Conservation (phyloP, 768 basidiomycete species). For the Amanita phalloides region DNA sequence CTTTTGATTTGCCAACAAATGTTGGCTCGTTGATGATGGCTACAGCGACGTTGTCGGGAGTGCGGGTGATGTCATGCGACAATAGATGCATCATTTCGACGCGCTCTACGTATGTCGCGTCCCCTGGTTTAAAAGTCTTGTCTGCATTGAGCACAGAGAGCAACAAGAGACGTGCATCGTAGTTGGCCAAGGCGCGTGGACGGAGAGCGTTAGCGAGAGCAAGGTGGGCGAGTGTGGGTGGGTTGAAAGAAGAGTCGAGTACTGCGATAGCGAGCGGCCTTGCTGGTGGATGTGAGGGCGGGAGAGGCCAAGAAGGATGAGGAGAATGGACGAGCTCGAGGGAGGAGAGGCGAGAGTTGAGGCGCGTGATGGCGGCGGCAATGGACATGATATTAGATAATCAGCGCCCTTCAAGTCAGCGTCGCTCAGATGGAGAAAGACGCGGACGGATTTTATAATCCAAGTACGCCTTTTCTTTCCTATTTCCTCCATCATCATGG, state of each 20-base stretch:
- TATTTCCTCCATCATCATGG: background rate
- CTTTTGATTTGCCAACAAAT: slow-evolving; percentile 71
- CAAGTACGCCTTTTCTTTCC: slow-evolving; percentile 25
- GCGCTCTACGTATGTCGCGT: slow-evolving; percentile 69
- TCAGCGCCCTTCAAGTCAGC: background rate
- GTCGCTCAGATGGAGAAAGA: slow-evolving; percentile 50
- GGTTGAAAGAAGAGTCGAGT: slow-evolving; percentile 92
- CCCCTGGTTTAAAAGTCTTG: slow-evolving; percentile 58
- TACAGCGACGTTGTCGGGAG: slow-evolving; percentile 49
- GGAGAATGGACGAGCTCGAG: slow-evolving; percentile 46
- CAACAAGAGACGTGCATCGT: slow-evolving; percentile 68
- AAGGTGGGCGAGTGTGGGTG: slow-evolving; percentile 79
- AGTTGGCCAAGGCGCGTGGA: slow-evolving; percentile 23
- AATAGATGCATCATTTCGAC: slow-evolving; percentile 82
- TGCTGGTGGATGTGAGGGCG: slow-evolving; percentile 10
- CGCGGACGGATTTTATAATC: slow-evolving; percentile 70
- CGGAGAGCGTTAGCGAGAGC: slow-evolving; percentile 49
- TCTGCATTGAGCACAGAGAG: slow-evolving; percentile 84
- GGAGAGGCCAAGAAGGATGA: slow-evolving; percentile 58
- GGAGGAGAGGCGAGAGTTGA: slow-evolving; percentile 2
- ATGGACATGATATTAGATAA: slow-evolving; percentile 9
- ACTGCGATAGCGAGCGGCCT: slow-evolving; percentile 45
- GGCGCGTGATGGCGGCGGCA: background rate
- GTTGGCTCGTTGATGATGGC: slow-evolving; percentile 82
- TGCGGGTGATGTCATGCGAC: slow-evolving; percentile 31